Evolutionary conservation across 495 filamentous ascomycete genomes (phyloP), one percentile per base, ranked within the genome.

Genomic region (Hypoxylon fuscum): DNA sequence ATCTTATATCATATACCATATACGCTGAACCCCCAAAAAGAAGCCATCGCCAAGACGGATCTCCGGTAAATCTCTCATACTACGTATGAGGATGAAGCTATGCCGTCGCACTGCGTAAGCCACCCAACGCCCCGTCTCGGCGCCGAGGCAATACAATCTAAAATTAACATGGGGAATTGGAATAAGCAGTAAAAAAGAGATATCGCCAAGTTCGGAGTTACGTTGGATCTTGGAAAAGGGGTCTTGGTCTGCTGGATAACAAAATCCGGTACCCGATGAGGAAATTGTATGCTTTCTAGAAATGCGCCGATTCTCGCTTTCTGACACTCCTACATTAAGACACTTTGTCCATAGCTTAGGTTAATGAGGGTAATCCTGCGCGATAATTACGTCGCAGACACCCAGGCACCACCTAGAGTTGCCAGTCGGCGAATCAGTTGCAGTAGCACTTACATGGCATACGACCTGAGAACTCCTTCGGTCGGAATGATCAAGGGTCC

Each of bases 1-100:
- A 10, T 40, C 46, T 56, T 50, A 50, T 51, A 46, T 50, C 45
- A 57, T 34, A 8, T n/a, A n/a, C n/a, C n/a, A 48, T 55, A 49
- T 43, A 45, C 40, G 37, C 42, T 8, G 27, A 46, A 41, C 43
- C 47, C 56, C 29, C 61, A 66, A 52, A 61, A 57, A 61, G 51
- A 57, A 54, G 31, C 62, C n/a, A 52, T 61, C 56, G 62, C 62
- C 62, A 61, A 66, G 62, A 56, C 62, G 62, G 56, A 66, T 61
- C 51, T 66, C 62, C 57, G 56, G 62, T 66, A 66, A 66, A 66
- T 66, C 32, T 66, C 62, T 66, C 62, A 65, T 42, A 40, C 31
- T 27, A 56, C 22, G 29, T 42, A 61, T 11, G 17, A 53, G 56
- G 54, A 54, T 54, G 32, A 54, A 43, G 15, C 14, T 44, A 9